phyloP scores from a whole-genome alignment of 148 eudicot genomes.

The Rhododendron simsii region DNA sequence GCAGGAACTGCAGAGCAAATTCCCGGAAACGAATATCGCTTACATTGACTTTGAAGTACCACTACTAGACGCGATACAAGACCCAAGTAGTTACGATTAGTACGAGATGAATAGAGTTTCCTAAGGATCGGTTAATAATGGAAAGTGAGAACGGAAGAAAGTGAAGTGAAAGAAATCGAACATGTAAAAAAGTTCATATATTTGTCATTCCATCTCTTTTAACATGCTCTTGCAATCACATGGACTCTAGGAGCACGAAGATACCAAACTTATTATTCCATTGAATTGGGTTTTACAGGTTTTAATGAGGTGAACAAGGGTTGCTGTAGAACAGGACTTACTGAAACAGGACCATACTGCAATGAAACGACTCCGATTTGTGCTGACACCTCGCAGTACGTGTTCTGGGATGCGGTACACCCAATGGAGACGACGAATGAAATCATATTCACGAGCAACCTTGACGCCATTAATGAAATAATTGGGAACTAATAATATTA shows the following conservation, averaged over 20 bases:
- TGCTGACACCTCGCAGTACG: neutral
- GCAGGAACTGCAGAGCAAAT: neutral
- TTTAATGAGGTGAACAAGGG: neutral
- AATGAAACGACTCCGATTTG: neutral
- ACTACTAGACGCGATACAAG: neutral
- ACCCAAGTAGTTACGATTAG: neutral
- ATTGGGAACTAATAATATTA: neutral
- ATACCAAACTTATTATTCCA: neutral
- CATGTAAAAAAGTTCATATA: too few species aligned
- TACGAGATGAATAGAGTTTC: neutral
- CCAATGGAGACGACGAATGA: neutral
- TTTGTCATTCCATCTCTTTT: too few species aligned
- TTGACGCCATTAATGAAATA: neutral
- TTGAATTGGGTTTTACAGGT: neutral
- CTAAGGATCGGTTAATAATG: neutral
- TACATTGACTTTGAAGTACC: constrained; percentile 1
- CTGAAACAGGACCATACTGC: neutral
- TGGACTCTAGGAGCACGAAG: too few species aligned
- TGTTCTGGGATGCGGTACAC: neutral
- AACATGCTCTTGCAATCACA: too few species aligned
- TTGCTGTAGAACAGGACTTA: neutral
- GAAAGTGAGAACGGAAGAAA: neutral
- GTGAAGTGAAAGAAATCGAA: too few species aligned
- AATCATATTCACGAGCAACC: neutral
- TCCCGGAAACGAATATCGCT: neutral